Evolutionary conservation across 208 protist genomes (phyloP).

Genomic region (Porcisia deanei): DNA sequence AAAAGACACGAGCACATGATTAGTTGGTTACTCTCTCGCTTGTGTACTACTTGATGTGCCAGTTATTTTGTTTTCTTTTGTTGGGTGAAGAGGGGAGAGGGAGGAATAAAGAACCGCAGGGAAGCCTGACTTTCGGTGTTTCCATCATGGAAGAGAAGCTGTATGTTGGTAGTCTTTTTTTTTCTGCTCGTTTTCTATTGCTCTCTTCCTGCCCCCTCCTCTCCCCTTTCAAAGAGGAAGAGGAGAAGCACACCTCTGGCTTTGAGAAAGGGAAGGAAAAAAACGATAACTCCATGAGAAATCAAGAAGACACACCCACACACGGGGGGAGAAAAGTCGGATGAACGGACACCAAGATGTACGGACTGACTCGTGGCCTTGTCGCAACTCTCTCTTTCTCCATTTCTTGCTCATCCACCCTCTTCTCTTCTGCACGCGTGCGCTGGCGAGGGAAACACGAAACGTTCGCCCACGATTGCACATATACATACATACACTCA

Average conservation of each 20-base stretch:
- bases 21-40: too few relatives aligned
- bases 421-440: constrained; percentile 7
- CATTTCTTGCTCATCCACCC: neutral
- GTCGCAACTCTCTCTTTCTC: neutral
- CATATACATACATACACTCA: neutral
- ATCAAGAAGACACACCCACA: neutral
- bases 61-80: too few relatives aligned
- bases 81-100: too few relatives aligned
- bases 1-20: too few relatives aligned
- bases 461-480: neutral
- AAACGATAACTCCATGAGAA: neutral
- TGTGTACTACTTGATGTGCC: too few relatives aligned
- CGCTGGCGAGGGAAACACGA: neutral
- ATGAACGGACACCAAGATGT: neutral
- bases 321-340: neutral
- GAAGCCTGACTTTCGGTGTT: too few relatives aligned
- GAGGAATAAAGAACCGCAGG: too few relatives aligned
- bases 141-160: too few relatives aligned
- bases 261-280: neutral
- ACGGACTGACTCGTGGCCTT: neutral
- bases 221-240: too few relatives aligned
- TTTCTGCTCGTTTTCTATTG: neutral
- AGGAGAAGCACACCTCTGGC: neutral
- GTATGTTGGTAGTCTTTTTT: neutral
- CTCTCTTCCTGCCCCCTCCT: neutral